These are phyloP conservation scores for Cystobasidium sp. DNA, from an alignment of 1,284 basidiomycete species.

Conservation along the genomic window DNA sequence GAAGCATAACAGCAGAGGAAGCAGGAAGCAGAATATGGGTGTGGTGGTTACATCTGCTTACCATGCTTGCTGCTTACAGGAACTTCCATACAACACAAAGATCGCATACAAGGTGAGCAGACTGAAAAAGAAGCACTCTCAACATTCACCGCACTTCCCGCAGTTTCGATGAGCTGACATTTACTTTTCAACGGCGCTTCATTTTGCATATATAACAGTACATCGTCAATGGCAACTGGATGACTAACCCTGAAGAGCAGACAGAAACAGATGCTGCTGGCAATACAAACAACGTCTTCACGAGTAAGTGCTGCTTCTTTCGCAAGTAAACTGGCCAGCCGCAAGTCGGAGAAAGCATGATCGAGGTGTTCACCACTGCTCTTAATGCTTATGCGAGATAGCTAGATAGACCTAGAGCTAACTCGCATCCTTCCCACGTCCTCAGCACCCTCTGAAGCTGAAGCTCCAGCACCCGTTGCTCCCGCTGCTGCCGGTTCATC, in stretches of 20 bases:
- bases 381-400: no score
- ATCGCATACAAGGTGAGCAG: conserved; percentile 42
- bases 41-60: not conserved
- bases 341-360: conserved; percentile 1
- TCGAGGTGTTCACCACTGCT: not conserved
- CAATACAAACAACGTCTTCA: conserved; percentile 41
- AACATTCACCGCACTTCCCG: not conserved
- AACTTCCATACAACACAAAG: conserved; percentile 35
- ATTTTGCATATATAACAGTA: conserved; percentile 7
- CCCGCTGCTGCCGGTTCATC: not conserved
- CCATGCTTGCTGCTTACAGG: conserved; percentile 3
- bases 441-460: conserved; percentile 5
- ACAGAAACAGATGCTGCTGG: conserved; percentile 36
- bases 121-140: not conserved
- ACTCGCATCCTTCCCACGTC: not conserved
- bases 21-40: conserved; percentile 3
- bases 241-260: conserved; percentile 32
- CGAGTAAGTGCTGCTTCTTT: conserved; percentile 4
- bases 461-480: not conserved
- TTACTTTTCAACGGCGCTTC: not conserved
- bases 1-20: not conserved
- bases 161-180: not conserved
- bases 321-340: not conserved
- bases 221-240: conserved; percentile 38
- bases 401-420: not conserved